A percentile compares a stretch with the other conserved stretches of the same genome.
phyloP scores from a whole-genome alignment of 495 filamentous ascomycete genomes.

The Beverwykella pulmonaria region DNA sequence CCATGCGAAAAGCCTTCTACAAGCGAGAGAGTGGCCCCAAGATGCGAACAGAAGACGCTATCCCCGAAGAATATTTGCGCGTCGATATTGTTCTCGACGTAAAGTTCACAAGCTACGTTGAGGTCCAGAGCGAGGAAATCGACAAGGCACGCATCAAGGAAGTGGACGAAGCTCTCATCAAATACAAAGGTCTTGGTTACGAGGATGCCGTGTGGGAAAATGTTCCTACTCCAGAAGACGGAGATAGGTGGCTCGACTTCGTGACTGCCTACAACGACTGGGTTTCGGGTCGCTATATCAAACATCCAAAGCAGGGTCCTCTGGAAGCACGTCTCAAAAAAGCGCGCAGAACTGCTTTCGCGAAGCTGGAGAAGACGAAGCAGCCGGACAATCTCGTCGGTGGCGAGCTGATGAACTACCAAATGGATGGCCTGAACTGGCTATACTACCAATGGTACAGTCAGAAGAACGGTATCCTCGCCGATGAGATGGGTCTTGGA shows the following conservation, averaged over 20 bases:
- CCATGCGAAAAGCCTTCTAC: slow-evolving; percentile 74
- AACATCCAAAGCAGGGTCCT: slow-evolving; percentile 53
- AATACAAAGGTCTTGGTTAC: slow-evolving; percentile 94
- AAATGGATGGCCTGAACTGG: slow-evolving; percentile 94
- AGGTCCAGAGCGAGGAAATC: slow-evolving; percentile 56
- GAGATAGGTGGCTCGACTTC: slow-evolving; percentile 79
- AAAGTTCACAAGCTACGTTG: slow-evolving; percentile 60
- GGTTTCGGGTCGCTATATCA: slow-evolving; percentile 72
- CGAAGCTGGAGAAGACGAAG: slow-evolving; percentile 63
- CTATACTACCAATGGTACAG: slow-evolving; percentile 88
- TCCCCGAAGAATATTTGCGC: slow-evolving; percentile 79
- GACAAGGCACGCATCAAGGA: slow-evolving; percentile 70
- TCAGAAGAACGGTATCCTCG: slow-evolving; percentile 85
- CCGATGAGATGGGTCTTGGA: slow-evolving; percentile 98
- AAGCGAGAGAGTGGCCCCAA: slow-evolving; percentile 69
- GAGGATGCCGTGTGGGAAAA: slow-evolving; percentile 89
- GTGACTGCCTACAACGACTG: slow-evolving; percentile 80
- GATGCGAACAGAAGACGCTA: slow-evolving; percentile 73
- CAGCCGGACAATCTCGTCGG: slow-evolving; percentile 76
- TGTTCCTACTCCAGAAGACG: slow-evolving; percentile 68
- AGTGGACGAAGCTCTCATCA: slow-evolving; percentile 73
- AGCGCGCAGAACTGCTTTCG: slow-evolving; percentile 67
- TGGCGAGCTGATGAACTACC: slow-evolving; percentile 89
- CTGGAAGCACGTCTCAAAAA: slow-evolving; percentile 64
- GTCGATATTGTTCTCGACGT: slow-evolving; percentile 89